Evolutionary conservation across 2,329 filamentous ascomycete species (phyloP).

Genomic region (Arthrobotrys conoides): DNA sequence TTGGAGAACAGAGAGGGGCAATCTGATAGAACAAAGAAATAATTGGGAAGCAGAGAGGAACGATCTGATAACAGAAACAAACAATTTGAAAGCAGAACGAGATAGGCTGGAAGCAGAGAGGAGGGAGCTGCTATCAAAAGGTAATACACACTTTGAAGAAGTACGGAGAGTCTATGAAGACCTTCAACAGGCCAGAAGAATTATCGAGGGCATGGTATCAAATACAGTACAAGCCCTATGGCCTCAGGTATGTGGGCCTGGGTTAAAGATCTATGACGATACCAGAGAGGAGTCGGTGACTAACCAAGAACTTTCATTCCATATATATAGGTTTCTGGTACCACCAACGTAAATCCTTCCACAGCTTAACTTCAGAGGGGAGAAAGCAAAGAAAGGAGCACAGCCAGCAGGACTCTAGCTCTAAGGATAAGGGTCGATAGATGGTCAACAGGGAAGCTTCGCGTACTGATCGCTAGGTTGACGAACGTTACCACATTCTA

Average conservation of each 20-base stretch:
- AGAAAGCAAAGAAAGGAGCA: neutral
- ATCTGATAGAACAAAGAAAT: neutral
- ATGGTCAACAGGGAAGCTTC: neutral
- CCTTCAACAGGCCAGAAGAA: neutral
- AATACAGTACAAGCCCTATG: too few species aligned
- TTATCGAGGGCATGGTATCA: neutral
- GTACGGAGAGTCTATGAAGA: neutral
- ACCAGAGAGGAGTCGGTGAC: constrained; percentile 4
- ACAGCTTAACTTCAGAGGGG: neutral
- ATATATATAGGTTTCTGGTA: constrained; percentile 17
- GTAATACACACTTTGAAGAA: constrained; percentile 14
- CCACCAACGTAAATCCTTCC: constrained; percentile 3
- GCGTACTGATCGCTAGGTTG: constrained; percentile 3
- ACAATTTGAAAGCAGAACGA: neutral
- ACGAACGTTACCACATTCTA: neutral
- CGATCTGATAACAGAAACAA: neutral
- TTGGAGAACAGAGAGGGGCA: neutral
- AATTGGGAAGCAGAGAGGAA: neutral
- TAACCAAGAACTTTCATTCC: constrained; percentile 12
- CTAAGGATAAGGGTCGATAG: neutral
- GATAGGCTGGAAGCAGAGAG: constrained; percentile 6
- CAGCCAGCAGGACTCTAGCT: neutral
- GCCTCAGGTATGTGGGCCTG: too few species aligned
- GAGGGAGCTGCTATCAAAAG: neutral
- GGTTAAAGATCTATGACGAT: neutral